Evolutionary conservation across 257 asterid species (phyloP), one percentile per base, ranked within the genome.

Genomic region (Cordia subcordata): DNA sequence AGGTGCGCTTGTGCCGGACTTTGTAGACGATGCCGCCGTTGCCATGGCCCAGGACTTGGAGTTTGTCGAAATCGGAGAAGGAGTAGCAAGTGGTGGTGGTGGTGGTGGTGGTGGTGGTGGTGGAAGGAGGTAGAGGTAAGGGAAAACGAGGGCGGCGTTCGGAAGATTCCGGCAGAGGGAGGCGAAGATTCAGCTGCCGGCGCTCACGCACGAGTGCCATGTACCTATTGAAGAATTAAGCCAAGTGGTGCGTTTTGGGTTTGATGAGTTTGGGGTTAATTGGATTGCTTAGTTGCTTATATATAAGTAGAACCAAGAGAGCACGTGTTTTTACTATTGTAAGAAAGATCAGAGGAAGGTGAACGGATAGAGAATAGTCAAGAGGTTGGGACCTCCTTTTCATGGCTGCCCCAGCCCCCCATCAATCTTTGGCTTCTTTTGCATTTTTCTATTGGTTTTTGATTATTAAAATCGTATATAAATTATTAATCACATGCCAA

Each of bases 11-110:
- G 80, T 91, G 95, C 5, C 91, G 87, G 53, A 88, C 96, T 77
- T 91, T 76, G 71, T 91, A 88, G 47, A 88, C 96, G 0, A 94
- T 88, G 13, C 98, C 98, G 14, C 98, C 89, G 75, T 82, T 90
- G 0, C 98, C 96, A 70, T 83, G 85, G 63, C 98, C 98, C 56
- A 90, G 75, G 57, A 90, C 98, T 16, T 77, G 76, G 56, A 90
- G 80, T 54, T 87, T 90, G 49, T 90, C 98, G 67, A 87, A 72
- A 58, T 90, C 95, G 17, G 87, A 63, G 13, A 79, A 72, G 53
- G 70, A 3, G 8, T 79, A 11, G 16, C 68, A 0, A 35, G 81
- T 0, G 49, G 72, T 4, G 55, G 55, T 14, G 49, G 82, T 10
- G 18, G 82, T 52, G 8, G 75, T 39, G 62, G 69, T 15, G 37